A percentile compares a stretch with the other conserved stretches of the same genome.
These are phyloP conservation scores for Hypsizygus marmoreus DNA, from an alignment of 768 basidiomycete species.

Conservation along the genomic window DNA sequence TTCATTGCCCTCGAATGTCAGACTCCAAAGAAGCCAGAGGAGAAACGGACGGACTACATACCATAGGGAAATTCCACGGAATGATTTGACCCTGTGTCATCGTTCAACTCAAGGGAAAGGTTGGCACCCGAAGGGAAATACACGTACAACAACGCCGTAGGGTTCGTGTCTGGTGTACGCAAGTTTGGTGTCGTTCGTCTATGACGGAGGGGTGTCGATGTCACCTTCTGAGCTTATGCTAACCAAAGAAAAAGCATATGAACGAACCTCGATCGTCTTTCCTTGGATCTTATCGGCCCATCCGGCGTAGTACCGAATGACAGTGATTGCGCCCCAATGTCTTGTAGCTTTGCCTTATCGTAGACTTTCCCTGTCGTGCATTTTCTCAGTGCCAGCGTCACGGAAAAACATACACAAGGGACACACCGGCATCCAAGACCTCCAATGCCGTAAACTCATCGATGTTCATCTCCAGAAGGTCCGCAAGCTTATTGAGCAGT, in stretches of 20 bases:
- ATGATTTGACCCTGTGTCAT: constrained; percentile 50
- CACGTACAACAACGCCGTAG: constrained; percentile 42
- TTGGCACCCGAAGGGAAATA: neutral
- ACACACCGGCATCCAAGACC: constrained; percentile 22
- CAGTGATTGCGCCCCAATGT: constrained; percentile 49
- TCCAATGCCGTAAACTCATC: constrained; percentile 30
- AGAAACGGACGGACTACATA: neutral
- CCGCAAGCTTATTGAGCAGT: constrained; percentile 29
- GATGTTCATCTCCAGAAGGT: constrained; percentile 24
- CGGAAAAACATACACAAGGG: neutral
- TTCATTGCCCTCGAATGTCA: too few relatives aligned
- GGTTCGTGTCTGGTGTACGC: constrained; percentile 51
- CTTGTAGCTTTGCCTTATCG: constrained; percentile 44
- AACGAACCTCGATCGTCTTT: constrained; percentile 63
- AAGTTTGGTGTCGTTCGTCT: constrained; percentile 28
- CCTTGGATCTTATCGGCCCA: constrained; percentile 88
- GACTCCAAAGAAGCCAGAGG: neutral
- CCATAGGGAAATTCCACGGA: constrained; percentile 52
- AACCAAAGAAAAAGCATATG: neutral
- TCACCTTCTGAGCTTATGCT: neutral
- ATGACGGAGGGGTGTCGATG: neutral
- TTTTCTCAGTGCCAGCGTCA: neutral
- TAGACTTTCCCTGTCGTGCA: constrained; percentile 53
- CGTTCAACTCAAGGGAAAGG: neutral
- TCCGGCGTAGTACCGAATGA: constrained; percentile 81